Evolutionary conservation across 2,329 filamentous ascomycete genomes (phyloP), one percentile per base, ranked within the genome.

Genomic region (Tolypocladium guangdongense): DNA sequence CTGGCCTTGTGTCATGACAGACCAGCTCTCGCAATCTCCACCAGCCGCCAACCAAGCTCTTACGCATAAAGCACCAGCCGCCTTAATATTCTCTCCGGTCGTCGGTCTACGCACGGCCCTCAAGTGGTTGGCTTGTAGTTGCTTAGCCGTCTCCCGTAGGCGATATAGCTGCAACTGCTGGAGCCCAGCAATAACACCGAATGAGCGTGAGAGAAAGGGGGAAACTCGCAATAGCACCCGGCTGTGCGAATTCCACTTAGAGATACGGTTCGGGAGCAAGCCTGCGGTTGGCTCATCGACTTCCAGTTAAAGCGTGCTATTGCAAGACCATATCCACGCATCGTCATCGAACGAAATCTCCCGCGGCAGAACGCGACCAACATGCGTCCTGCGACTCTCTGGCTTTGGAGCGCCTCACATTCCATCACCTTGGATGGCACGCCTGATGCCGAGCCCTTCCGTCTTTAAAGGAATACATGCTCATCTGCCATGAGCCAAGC

Each of bases 171-270:
- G 33, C 12, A 11, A 6, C 33, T 16, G 4, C 12, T 12, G 2
- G 1, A n/a, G n/a, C n/a, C n/a, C n/a, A n/a, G n/a, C n/a, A n/a
- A n/a, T n/a, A n/a, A n/a, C n/a, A n/a, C n/a, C n/a, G n/a, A 6
- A 12, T 16, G 4, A 30, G 5, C 32, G 22, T 16, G 2, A 7
- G 20, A 7, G 12, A 20, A 22, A 11, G 4, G 12, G 22, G 14
- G 39, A 27, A 11, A 32, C 10, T 50, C 55, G 62, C 58, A 61
- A 64, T 1, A 59, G 59, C 11, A 62, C 59, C 57, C 56, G 60
- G 46, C 60, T 61, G 36, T 63, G 60, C 52, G n/a, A n/a, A n/a
- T n/a, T n/a, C n/a, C n/a, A n/a, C n/a, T n/a, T n/a, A n/a, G n/a
- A n/a, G n/a, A n/a, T n/a, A n/a, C n/a, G n/a, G n/a, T n/a, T n/a